Conservation (phyloP, 371 early-diverging fungal species). For the Thermomucor indicae-seudaticae region DNA sequence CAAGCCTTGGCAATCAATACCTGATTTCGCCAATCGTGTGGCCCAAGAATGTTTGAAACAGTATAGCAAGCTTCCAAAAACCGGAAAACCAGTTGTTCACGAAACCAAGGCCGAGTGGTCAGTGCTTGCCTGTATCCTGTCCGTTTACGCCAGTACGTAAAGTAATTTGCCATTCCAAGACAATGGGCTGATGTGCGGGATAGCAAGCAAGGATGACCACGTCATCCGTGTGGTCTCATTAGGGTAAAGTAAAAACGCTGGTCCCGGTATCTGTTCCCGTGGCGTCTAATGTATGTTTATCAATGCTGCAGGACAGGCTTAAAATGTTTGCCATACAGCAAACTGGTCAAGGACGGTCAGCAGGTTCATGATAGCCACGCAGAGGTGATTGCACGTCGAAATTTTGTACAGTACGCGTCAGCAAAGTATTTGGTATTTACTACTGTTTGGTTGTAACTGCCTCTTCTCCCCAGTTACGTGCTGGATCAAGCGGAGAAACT, state of each 20-base stretch:
- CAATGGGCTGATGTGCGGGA: background rate
- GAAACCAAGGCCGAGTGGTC: constrained; percentile 74
- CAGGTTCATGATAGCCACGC: constrained; percentile 82
- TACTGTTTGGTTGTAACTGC: background rate
- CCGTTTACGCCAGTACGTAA: constrained; percentile 18
- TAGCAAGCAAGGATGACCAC: constrained; percentile 23
- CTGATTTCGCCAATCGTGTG: constrained; percentile 26
- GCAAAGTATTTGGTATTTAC: background rate
- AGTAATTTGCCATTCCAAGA: background rate
- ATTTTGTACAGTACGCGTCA: constrained; percentile 58
- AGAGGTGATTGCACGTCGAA: constrained; percentile 78
- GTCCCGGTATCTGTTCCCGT: background rate
- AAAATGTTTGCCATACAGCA: constrained; percentile 72
- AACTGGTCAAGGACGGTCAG: constrained; percentile 59
- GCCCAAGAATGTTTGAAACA: constrained; percentile 24
- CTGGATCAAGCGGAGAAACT: constrained; percentile 17
- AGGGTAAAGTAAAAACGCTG: constrained; percentile 42
- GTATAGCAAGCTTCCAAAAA: constrained; percentile 53
- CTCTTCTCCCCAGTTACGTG: constrained; percentile 17
- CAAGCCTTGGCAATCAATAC: too few relatives aligned
- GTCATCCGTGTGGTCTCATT: constrained; percentile 57
- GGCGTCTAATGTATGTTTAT: too few relatives aligned
- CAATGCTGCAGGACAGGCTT: constrained; percentile 69
- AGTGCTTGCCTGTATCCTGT: constrained; percentile 75
- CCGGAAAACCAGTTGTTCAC: constrained; percentile 63